Base-by-base conservation (phyloP, 345 rosid species). In the Carallia pectinifolia region DNA sequence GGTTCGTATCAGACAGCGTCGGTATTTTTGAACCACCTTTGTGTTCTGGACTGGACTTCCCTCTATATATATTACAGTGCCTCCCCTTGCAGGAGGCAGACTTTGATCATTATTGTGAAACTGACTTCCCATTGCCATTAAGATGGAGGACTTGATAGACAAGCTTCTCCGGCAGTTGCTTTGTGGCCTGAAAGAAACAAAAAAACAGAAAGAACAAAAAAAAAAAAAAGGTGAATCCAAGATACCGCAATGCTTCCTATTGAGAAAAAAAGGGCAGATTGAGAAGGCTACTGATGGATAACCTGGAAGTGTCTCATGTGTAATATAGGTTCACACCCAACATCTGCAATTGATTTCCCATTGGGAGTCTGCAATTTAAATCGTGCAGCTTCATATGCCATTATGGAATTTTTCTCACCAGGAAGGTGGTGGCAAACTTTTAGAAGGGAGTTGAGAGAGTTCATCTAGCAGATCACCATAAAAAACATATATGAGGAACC, bases 251-350 rank as follows among this genome's bases (percentile, higher is more conserved):
- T 5, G 8, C 40, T 36, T 30, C 6, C 5, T 38, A 10, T 7
- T 6, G 38, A 2, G 12, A 31, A 53, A 1, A 31, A 0, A 16
- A 4, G 7, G 31, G 53, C n/a, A 44, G 16, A 44, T 44, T 12
- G 16, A 12, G 16, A 12, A 40, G 68, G 29, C 40, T 55, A 30
- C 4, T 18, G 34, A 40, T 70, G 36, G 63, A 66, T 55, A 23
- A 90, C 98, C 90, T 92, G 99, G 85, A 95, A 95, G 82, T 92
- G 88, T 69, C 99, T 85, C 99, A 95, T 95, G 85, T 95, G 96
- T 78, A 95, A 79, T 70, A 95, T 90, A 4, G 99, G 99, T 82
- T 95, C 87, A 68, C 99, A 92, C 31, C 99, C 99, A 7, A 92
- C 91, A 71, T 92, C 98, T 7, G 98, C 97, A n/a, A 95, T 85